These are phyloP conservation scores for Adansonia madagascariensis DNA, from an alignment of 441 rosid species.

Conservation along the genomic window DNA sequence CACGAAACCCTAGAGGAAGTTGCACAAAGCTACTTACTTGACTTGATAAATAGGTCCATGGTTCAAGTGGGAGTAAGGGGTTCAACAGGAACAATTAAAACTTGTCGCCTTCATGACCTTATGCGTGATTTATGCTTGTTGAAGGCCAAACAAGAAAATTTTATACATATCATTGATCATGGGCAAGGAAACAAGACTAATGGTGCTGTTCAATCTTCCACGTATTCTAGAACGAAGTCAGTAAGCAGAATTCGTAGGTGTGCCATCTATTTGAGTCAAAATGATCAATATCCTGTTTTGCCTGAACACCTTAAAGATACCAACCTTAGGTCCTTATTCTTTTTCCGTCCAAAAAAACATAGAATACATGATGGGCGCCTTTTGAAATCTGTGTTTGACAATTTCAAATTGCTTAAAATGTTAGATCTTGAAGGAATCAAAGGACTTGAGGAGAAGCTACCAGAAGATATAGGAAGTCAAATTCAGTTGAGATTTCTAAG, in stretches of 20 bases:
- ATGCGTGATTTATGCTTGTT: conserved; percentile 36
- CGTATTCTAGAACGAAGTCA: conserved; percentile 1
- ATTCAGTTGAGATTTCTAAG: conserved; percentile 31
- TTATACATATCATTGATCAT: conserved; percentile 24
- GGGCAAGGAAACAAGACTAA: neutral
- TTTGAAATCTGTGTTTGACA: conserved; percentile 23
- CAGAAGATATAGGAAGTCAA: conserved; percentile 22
- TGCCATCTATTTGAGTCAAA: conserved; percentile 22
- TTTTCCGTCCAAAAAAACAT: conserved; percentile 28
- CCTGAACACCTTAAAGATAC: conserved; percentile 20
- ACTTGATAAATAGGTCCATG: conserved; percentile 35
- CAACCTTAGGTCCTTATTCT: conserved; percentile 29
- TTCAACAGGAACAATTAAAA: conserved; percentile 34
- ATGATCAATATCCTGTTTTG: conserved; percentile 1
- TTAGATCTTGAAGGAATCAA: conserved; percentile 32
- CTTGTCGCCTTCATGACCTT: conserved; percentile 39
- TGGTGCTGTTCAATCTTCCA: conserved; percentile 18
- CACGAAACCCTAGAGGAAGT: conserved; percentile 30
- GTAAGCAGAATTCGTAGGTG: conserved; percentile 22
- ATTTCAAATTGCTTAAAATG: conserved; percentile 26
- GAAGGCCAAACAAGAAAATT: conserved; percentile 33
- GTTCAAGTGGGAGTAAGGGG: conserved; percentile 36
- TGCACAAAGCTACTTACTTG: conserved; percentile 26
- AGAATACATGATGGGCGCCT: neutral
- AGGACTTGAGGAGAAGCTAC: conserved; percentile 26